Base-by-base conservation (phyloP, 1,139 yeast species). In the Candida sp. region DNA sequence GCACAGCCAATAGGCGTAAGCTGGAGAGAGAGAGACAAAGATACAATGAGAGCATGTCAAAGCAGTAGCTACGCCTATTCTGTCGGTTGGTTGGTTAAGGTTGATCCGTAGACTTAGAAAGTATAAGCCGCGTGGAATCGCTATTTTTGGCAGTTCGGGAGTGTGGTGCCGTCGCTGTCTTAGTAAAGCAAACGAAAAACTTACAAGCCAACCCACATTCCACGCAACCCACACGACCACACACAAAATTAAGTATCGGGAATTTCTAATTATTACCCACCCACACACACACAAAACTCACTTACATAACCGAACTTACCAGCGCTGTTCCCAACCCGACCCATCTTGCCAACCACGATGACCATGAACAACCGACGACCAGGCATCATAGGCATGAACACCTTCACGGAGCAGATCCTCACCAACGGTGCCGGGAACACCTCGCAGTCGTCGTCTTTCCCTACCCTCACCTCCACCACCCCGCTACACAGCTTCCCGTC, bases 401-500 rank as follows among this genome's bases (percentile, higher is more conserved):
- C 42, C 5, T 38, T 38, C 12, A 26, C 42, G n/a, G 28, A 38
- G 12, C 23, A 34, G 27, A 38, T 25, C 12, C 6, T 38, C 25
- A 37, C 27, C 7, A 37, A 37, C n/a, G n/a, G n/a, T n/a, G n/a
- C n/a, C n/a, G n/a, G n/a, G n/a, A n/a, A n/a, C n/a, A n/a, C n/a
- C 22, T 12, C 30, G 17, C 17, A 34, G 4, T 9, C 30, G 11
- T 37, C 40, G 8, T n/a, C 26, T n/a, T 4, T 22, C 9, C 28
- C 43, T 12, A 28, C 33, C 17, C 12, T 3, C n/a, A 7, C 33
- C 27, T 5, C 44, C 12, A 5, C 34, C 4, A 12, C 27, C 23
- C 44, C 48, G 6, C 43, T 46, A 12, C 48, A 46, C 17, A 37
- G 44, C 4, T 39, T 44, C 27, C 47, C 43, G 11, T 42, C 45